Conservation (phyloP, 306 rosid genomes). For the Lathyrus aphaca region DNA sequence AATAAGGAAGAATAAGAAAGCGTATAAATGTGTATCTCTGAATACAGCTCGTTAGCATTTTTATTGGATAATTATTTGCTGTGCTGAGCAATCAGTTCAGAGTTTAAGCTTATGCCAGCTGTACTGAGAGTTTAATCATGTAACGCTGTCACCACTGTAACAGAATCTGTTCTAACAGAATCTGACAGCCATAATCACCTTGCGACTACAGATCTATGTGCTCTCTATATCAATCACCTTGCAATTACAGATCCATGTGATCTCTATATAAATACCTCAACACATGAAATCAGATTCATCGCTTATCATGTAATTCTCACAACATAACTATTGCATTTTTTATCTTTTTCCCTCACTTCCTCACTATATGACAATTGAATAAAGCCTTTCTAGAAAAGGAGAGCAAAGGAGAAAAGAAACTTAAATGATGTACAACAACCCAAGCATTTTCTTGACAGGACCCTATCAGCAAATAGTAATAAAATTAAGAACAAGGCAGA, state of each 20-base stretch:
- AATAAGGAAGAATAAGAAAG: not conserved
- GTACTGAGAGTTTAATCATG: not conserved
- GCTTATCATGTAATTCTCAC: not conserved
- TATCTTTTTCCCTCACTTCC: not conserved
- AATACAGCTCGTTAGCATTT: not conserved
- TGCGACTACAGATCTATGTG: too few species aligned
- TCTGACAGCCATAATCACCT: not conserved
- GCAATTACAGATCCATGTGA: not conserved
- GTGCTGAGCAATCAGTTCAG: not conserved
- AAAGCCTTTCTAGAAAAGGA: conserved; percentile 6
- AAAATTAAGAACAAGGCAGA: conserved; percentile 26
- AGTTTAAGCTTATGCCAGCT: not conserved
- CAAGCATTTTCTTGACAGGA: conserved; percentile 3
- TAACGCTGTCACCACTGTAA: not conserved
- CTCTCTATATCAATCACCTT: too few species aligned
- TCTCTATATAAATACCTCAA: not conserved
- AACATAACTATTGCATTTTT: conserved; percentile 5
- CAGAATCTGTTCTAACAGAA: not conserved
- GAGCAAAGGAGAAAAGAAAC: conserved; percentile 21
- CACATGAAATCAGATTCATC: not conserved
- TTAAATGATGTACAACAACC: not conserved
- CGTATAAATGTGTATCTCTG: not conserved
- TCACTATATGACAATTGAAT: not conserved
- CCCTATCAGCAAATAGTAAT: not conserved
- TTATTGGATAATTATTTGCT: not conserved